These are phyloP conservation scores for Herpetomonas tarakana DNA, from an alignment of 208 protist genomes.

Conservation along the genomic window DNA sequence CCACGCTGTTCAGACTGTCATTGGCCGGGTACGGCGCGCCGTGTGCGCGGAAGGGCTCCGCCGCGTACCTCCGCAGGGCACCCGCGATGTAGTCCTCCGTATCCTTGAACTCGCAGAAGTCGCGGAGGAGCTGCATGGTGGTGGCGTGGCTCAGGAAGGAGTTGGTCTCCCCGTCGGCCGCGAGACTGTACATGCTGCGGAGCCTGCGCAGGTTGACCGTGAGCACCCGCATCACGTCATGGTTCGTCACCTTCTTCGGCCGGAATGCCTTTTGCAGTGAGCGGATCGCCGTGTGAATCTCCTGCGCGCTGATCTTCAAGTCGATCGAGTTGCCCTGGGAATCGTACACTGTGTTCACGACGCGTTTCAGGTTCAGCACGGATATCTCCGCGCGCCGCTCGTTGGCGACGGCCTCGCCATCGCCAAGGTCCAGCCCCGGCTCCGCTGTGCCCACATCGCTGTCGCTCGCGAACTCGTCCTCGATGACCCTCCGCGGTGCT, in stretches of 20 bases:
- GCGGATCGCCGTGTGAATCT: constrained; percentile 55
- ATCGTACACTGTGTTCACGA: constrained; percentile 83
- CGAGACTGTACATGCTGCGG: constrained; percentile 59
- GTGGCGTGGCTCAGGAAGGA: constrained; percentile 32
- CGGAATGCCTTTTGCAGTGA: constrained; percentile 51
- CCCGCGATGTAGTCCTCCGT: constrained; percentile 45
- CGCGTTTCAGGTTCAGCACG: constrained; percentile 65
- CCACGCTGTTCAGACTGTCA: not conserved
- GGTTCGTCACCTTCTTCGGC: constrained; percentile 50
- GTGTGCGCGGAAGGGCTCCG: not conserved
- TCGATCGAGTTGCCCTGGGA: constrained; percentile 60
- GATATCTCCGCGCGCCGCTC: constrained; percentile 77
- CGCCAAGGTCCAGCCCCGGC: constrained; percentile 25
- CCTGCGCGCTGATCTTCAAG: constrained; percentile 73
- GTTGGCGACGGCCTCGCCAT: constrained; percentile 74
- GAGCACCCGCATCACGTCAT: constrained; percentile 67
- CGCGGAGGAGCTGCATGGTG: constrained; percentile 45
- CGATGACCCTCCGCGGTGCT: constrained; percentile 4
- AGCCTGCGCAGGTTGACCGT: constrained; percentile 72
- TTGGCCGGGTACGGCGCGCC: not conserved
- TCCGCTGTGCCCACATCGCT: constrained; percentile 19
- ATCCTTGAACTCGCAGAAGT: constrained; percentile 83
- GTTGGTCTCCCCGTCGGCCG: constrained; percentile 37
- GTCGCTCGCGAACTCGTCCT: constrained; percentile 52
- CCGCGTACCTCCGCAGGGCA: constrained; percentile 7